Percentiles rank a stretch among this genome's conserved stretches.
Conservation (phyloP, 768 basidiomycete species). For the Kondoa malvinella region DNA sequence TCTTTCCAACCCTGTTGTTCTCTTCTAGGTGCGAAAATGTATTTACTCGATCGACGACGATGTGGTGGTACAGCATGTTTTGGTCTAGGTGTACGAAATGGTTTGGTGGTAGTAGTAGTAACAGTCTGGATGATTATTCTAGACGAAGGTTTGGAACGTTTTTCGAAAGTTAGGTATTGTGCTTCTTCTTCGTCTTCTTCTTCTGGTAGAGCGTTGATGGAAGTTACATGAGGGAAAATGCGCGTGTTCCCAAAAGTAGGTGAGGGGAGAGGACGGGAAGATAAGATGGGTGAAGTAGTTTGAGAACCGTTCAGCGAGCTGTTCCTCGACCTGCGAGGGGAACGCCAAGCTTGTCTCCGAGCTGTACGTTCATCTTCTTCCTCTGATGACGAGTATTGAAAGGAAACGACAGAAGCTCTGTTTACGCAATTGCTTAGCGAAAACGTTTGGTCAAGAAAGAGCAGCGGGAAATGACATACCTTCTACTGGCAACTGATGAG, state of each 20-base stretch:
- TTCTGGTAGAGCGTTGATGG: background rate
- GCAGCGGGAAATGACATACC: background rate
- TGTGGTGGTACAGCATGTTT: background rate
- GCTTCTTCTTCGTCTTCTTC: background rate
- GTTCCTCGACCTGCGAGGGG: background rate
- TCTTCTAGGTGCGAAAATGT: background rate
- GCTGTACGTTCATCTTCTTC: background rate
- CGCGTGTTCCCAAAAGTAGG: background rate
- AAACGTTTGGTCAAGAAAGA: background rate
- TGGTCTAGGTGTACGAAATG: background rate
- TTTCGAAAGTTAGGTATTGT: background rate
- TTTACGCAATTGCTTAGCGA: no score
- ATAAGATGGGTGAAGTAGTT: background rate
- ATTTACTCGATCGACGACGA: background rate
- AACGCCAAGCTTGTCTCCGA: background rate
- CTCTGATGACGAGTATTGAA: background rate
- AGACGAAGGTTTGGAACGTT: background rate
- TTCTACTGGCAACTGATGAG: background rate
- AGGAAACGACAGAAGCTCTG: background rate
- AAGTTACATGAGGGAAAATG: background rate
- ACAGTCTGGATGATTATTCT: no score
- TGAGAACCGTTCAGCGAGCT: background rate
- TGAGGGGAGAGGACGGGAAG: background rate
- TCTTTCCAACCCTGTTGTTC: background rate
- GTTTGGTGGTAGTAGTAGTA: background rate